Percentiles rank a stretch among this genome's conserved stretches.
Evolutionary conservation across 306 rosid genomes (phyloP).

Genomic region (Rosa lucieae): DNA sequence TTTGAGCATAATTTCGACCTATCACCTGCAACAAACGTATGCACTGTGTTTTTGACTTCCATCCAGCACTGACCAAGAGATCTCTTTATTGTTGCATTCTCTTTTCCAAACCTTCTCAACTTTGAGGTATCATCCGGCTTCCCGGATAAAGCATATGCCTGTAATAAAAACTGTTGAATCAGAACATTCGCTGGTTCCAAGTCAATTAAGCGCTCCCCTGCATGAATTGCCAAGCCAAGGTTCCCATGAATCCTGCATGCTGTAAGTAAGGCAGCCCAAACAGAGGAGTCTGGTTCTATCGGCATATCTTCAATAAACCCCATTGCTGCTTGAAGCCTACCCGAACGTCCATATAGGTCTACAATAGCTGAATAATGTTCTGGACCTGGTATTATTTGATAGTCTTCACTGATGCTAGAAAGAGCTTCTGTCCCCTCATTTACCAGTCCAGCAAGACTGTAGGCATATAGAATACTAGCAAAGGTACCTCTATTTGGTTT

Average conservation of each 20-base stretch:
- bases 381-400: constrained; percentile 53
- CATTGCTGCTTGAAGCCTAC: constrained; percentile 75
- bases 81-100: constrained; percentile 40
- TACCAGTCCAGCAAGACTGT: constrained; percentile 67
- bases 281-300: constrained; percentile 57
- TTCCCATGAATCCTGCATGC: constrained; percentile 75
- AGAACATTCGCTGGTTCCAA: constrained; percentile 63
- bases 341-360: constrained; percentile 77
- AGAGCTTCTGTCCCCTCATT: constrained; percentile 65
- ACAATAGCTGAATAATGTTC: constrained; percentile 86
- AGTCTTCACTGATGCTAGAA: constrained; percentile 56
- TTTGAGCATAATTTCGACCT: constrained; percentile 42
- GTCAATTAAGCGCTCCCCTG: constrained; percentile 58
- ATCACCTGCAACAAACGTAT: constrained; percentile 60
- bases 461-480: constrained; percentile 63
- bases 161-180: constrained; percentile 47
- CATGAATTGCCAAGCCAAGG: constrained; percentile 55
- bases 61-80: constrained; percentile 76
- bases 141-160: constrained; percentile 61
- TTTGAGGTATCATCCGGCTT: constrained; percentile 49
- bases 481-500: constrained; percentile 80
- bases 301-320: constrained; percentile 75
- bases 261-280: constrained; percentile 73
- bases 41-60: constrained; percentile 53
- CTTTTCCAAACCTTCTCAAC: constrained; percentile 53